Percentiles rank a stretch among this genome's conserved stretches.
phyloP scores from a whole-genome alignment of 1,139 yeast genomes.

The Pichia sp. region DNA sequence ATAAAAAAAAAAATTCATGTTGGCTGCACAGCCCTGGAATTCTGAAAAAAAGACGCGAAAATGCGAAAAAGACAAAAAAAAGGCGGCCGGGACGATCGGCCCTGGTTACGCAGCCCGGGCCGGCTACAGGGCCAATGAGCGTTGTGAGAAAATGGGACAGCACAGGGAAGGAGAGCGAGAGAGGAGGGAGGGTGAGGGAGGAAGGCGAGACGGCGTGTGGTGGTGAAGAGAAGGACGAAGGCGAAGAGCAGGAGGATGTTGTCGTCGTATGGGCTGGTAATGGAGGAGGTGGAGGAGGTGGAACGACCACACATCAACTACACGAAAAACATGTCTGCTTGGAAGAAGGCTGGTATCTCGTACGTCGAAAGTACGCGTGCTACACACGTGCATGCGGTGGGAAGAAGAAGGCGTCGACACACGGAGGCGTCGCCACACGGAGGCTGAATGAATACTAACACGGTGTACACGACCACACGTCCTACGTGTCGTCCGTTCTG shows the following conservation, averaged over 20 bases:
- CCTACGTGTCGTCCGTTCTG: too few species aligned
- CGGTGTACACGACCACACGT: too few species aligned
- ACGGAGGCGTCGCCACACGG: too few species aligned
- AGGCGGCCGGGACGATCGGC: slow-evolving; percentile 16
- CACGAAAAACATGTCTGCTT: slow-evolving; percentile 46
- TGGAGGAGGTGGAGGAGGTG: not conserved
- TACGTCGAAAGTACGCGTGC: slow-evolving; percentile 31
- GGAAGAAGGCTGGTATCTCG: slow-evolving; percentile 85
- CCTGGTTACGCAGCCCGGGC: slow-evolving; percentile 20
- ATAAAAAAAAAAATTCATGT: not conserved
- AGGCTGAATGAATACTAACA: too few species aligned
- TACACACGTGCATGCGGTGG: not conserved
- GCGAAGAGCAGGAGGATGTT: not conserved
- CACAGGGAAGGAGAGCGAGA: not conserved
- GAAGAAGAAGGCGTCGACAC: not conserved
- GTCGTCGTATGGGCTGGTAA: too few species aligned
- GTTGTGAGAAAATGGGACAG: not conserved
- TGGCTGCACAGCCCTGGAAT: not conserved
- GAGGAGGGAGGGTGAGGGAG: not conserved
- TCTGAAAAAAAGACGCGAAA: not conserved
- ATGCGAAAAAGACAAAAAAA: too few species aligned
- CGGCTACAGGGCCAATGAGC: slow-evolving; percentile 5
- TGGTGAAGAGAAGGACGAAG: not conserved
- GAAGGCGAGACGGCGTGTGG: not conserved
- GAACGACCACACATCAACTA: not conserved